Conservation (phyloP, 352 stramenopile species). For the Phytophthora litchii region DNA sequence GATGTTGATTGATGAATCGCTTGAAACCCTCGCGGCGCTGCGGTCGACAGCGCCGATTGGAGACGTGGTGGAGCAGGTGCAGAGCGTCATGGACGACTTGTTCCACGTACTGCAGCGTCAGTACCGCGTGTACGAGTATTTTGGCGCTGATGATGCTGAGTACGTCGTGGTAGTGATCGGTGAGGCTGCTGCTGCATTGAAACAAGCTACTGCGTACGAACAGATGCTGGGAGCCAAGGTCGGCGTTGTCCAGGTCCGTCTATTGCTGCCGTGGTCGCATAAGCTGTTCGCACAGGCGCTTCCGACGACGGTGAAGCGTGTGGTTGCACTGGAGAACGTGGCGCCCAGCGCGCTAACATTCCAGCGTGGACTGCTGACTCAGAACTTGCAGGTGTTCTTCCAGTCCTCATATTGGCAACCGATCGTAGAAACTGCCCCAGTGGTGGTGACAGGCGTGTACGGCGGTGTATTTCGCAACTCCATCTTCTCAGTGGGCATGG, state of each 20-base stretch:
- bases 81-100: slow-evolving; percentile 76
- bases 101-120: slow-evolving; percentile 75
- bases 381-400: slow-evolving; percentile 80
- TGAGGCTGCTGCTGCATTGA: slow-evolving; percentile 56
- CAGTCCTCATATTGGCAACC: slow-evolving; percentile 55
- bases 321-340: slow-evolving; percentile 81
- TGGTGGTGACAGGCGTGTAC: slow-evolving; percentile 73
- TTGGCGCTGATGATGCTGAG: slow-evolving; percentile 66
- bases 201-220: slow-evolving; percentile 73
- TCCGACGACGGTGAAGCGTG: slow-evolving; percentile 53
- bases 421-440: slow-evolving; percentile 17
- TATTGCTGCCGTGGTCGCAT: slow-evolving; percentile 77
- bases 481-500: slow-evolving; percentile 74
- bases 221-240: slow-evolving; percentile 78
- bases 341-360: slow-evolving; percentile 59
- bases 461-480: slow-evolving; percentile 68
- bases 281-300: slow-evolving; percentile 72
- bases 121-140: slow-evolving; percentile 87
- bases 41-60: slow-evolving; percentile 12
- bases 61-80: slow-evolving; percentile 67
- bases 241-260: slow-evolving; percentile 76
- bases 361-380: slow-evolving; percentile 67
- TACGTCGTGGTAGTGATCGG: slow-evolving; percentile 75
- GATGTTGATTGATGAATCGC: slow-evolving; percentile 52
- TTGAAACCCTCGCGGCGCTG: slow-evolving; percentile 49